Evolutionary conservation across 495 filamentous ascomycete species (phyloP).

Genomic region (Lepidopterella palustris): DNA sequence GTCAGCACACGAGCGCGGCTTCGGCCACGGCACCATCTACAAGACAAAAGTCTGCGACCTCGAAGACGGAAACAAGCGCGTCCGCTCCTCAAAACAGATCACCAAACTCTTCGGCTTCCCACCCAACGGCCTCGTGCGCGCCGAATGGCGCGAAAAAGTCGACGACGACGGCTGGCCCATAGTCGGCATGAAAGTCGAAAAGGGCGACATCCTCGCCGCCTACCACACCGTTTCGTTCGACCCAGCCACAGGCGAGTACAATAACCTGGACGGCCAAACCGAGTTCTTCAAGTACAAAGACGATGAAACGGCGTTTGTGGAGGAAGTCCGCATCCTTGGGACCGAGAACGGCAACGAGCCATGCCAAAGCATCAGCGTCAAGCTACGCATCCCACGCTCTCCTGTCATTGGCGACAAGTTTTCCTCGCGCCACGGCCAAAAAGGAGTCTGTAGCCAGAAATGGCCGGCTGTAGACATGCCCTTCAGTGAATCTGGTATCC

Average conservation of each 20-base stretch:
- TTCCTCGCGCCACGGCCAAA: constrained; percentile 95
- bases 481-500: constrained; percentile 93
- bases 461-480: constrained; percentile 95
- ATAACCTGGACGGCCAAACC: constrained; percentile 73
- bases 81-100: constrained; percentile 50
- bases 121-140: constrained; percentile 58
- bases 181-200: constrained; percentile 64
- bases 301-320: constrained; percentile 74
- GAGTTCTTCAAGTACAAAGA: constrained; percentile 90
- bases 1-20: constrained; percentile 93
- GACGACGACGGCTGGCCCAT: constrained; percentile 83
- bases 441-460: constrained; percentile 94
- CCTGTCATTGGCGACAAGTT: constrained; percentile 98
- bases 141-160: constrained; percentile 58
- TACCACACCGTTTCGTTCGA: constrained; percentile 83
- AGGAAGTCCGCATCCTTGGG: constrained; percentile 87
- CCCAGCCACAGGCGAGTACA: constrained; percentile 46
- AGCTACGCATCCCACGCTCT: constrained; percentile 81
- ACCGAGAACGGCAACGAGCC: constrained; percentile 74
- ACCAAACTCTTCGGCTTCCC: constrained; percentile 81
- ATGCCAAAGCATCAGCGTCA: constrained; percentile 78
- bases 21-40: constrained; percentile 92
- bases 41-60: constrained; percentile 88
- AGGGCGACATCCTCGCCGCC: constrained; percentile 79
- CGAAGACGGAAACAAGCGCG: constrained; percentile 60